Evolutionary conservation across 139 green algal species (phyloP), one percentile per base, ranked within the genome.

Genomic region (Chlamydomonas sphaeroides): DNA sequence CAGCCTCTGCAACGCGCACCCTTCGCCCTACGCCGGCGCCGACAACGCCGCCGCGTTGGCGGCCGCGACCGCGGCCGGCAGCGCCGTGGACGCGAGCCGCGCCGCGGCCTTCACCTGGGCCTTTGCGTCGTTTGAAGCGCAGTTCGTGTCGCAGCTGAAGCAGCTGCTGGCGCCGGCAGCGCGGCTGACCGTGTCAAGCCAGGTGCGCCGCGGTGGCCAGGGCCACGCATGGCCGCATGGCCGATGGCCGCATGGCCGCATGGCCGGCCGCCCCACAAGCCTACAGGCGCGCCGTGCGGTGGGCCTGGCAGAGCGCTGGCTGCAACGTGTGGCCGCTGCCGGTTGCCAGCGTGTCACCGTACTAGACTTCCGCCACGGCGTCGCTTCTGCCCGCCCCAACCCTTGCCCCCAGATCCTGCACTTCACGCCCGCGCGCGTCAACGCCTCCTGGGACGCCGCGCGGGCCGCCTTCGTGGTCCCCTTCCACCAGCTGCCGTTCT

Each of bases 1-100:
- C 80, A 90, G 74, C 70, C 79, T 90, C 18, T 88, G 82, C 76
- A 90, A 88, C 67, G 84, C 76, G 0, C 67, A 90, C 53, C 68
- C 82, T 28, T 57, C 71, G 6, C 61, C 65, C 3, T 48, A 67
- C 59, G 74, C 56, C 56, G 45, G 11, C 45, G 45, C 45, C 14
- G 45, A 10, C 14, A 14, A 10, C 45, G 45, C 45, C 14, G 45
- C 45, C 14, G 45, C 45, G 11, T 10, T 14, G 11, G 10, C 45
- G 11, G 45, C 45, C 45, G 45, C 10, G 45, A 14, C 11, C 11
- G 45, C 45, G 11, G 45, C 10, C 45, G 45, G 45, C 45, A 10
- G 11, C 45, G 45, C 10, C 45, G 45, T 21, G 45, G 45, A 14
- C 45, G 45, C 45, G 11, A 14, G 11, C 45, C 45, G 45, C 45